A percentile compares a stretch with the other conserved stretches of the same genome.
phyloP scores from a whole-genome alignment of 352 stramenopile species.

The Pythium folliculosum region DNA sequence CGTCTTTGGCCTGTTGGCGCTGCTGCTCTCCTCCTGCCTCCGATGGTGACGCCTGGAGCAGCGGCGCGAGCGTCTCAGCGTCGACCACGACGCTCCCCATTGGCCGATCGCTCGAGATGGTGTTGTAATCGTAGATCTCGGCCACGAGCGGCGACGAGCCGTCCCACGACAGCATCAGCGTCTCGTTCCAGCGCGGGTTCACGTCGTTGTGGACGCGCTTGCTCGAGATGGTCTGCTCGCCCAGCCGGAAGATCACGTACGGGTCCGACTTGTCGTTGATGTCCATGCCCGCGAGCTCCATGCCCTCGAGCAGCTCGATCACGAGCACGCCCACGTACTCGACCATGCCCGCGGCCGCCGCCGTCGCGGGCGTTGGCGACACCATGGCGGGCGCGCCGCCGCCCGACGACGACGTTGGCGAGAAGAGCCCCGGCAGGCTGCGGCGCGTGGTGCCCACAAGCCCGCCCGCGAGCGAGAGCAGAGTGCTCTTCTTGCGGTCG shows the following conservation, averaged over 20 bases:
- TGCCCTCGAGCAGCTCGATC: conserved; percentile 68
- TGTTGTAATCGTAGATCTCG: conserved; percentile 78
- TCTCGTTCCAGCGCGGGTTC: conserved; percentile 68
- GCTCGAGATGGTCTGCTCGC: conserved; percentile 73
- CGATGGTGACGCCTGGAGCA: conserved; percentile 18
- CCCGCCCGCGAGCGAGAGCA: conserved; percentile 16
- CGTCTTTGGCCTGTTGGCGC: conserved; percentile 10
- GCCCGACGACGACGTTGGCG: conserved; percentile 4
- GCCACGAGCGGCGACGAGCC: conserved; percentile 60
- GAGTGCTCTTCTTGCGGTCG: conserved; percentile 26
- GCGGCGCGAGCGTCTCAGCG: conserved; percentile 36
- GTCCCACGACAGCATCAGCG: conserved; percentile 81
- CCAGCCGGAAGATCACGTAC: conserved; percentile 76
- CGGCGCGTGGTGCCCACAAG: conserved; percentile 19
- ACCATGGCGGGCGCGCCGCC: neutral
- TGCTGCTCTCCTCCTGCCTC: neutral
- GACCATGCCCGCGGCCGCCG: conserved; percentile 54
- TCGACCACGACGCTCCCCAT: conserved; percentile 69
- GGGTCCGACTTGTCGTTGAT: conserved; percentile 80
- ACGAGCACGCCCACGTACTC: conserved; percentile 81
- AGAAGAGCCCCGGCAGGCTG: conserved; percentile 18
- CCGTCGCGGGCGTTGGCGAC: neutral
- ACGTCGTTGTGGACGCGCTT: conserved; percentile 69
- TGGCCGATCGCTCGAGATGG: conserved; percentile 53
- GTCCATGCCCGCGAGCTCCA: conserved; percentile 67